These are phyloP conservation scores for Fusarium sp. DNA, from an alignment of 2,329 filamentous ascomycete genomes.

Conservation along the genomic window DNA sequence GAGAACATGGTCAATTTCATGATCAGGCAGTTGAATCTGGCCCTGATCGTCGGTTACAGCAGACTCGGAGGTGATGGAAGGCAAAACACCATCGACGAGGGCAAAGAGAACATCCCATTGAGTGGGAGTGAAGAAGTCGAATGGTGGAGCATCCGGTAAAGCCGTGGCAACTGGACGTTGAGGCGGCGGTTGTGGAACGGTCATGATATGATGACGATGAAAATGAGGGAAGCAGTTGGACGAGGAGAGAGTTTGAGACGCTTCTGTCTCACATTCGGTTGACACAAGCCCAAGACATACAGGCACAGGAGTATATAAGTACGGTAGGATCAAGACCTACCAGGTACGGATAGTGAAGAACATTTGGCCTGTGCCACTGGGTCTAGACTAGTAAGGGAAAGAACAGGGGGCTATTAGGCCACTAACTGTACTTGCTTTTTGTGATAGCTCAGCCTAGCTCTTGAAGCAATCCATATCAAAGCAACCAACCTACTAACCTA, in stretches of 20 bases:
- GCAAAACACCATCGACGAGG: slow-evolving; percentile 69
- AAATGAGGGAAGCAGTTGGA: slow-evolving; percentile 21
- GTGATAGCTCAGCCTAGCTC: neutral
- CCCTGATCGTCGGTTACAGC: slow-evolving; percentile 52
- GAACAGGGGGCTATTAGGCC: neutral
- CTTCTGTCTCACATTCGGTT: slow-evolving; percentile 34
- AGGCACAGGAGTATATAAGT: slow-evolving; percentile 15
- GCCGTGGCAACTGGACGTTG: slow-evolving; percentile 34
- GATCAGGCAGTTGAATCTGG: slow-evolving; percentile 61
- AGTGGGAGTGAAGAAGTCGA: slow-evolving; percentile 56
- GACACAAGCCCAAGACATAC: slow-evolving; percentile 35
- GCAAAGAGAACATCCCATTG: slow-evolving; percentile 68
- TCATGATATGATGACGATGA: slow-evolving; percentile 24
- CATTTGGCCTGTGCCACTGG: slow-evolving; percentile 30
- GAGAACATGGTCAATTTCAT: slow-evolving; percentile 62
- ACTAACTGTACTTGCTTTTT: neutral
- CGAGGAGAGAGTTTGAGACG: slow-evolving; percentile 20
- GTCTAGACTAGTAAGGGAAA: neutral
- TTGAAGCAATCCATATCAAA: neutral
- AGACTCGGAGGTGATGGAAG: slow-evolving; percentile 64
- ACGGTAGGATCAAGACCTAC: neutral
- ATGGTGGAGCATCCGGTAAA: slow-evolving; percentile 46
- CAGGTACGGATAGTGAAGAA: slow-evolving; percentile 1
- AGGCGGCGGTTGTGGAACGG: slow-evolving; percentile 33
- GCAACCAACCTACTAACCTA: neutral